A percentile compares a stretch with the other conserved stretches of the same genome.
phyloP scores from a whole-genome alignment of 257 asterid species.

The Solanum raphanifolium region DNA sequence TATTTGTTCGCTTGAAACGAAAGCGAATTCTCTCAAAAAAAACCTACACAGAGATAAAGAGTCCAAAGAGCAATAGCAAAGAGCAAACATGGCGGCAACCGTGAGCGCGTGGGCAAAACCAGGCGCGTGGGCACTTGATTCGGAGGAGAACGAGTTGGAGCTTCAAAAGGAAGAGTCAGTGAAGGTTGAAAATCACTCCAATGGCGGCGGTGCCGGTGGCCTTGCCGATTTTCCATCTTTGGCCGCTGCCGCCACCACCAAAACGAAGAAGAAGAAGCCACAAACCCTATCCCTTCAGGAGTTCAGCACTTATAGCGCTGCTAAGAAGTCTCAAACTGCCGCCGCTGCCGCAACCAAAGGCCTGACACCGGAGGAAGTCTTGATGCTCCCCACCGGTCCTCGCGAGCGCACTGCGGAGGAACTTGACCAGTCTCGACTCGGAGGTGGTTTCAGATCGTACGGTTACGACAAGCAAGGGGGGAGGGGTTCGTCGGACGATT shows the following conservation, averaged over 20 bases:
- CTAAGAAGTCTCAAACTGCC: slow-evolving; percentile 22
- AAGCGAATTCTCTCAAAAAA: slow-evolving; percentile 38
- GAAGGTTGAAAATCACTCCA: slow-evolving; percentile 11
- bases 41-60: slow-evolving; percentile 24
- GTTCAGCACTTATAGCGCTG: slow-evolving; percentile 29
- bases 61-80: background rate
- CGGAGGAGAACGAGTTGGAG: slow-evolving; percentile 74
- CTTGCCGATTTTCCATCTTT: slow-evolving; percentile 60
- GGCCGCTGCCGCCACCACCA: slow-evolving; percentile 46
- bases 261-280: slow-evolving; percentile 64
- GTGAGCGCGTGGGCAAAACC: slow-evolving; percentile 83
- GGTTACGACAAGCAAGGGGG: slow-evolving; percentile 23
- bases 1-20: slow-evolving; percentile 13
- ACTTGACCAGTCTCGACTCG: slow-evolving; percentile 49
- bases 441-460: slow-evolving; percentile 75
- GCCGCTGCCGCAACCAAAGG: slow-evolving; percentile 16
- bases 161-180: slow-evolving; percentile 29
- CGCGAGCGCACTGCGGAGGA: slow-evolving; percentile 78
- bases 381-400: slow-evolving; percentile 74
- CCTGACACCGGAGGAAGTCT: slow-evolving; percentile 39
- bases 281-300: slow-evolving; percentile 52
- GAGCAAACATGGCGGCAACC: slow-evolving; percentile 73
- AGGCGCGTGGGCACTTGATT: slow-evolving; percentile 90
- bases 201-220: slow-evolving; percentile 8
- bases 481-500: slow-evolving; percentile 52